A percentile compares a stretch with the other conserved stretches of the same genome.
These are phyloP conservation scores for Claviceps quebecensis DNA, from an alignment of 2,329 filamentous ascomycete species.

Conservation along the genomic window DNA sequence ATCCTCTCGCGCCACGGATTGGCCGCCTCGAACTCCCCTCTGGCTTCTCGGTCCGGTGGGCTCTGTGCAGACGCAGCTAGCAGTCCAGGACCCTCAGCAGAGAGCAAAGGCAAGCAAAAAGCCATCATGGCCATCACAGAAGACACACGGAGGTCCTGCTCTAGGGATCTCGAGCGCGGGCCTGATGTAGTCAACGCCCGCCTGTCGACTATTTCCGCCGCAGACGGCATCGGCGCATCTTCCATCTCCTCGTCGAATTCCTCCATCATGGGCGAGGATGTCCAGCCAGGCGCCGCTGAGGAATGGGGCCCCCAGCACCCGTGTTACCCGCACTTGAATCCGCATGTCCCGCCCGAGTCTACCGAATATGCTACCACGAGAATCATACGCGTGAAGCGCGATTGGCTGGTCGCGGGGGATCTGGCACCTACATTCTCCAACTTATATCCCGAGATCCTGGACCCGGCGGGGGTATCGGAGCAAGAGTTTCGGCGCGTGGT, in stretches of 20 bases:
- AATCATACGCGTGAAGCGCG: constrained; percentile 79
- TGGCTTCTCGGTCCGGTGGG: no score
- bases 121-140: constrained; percentile 30
- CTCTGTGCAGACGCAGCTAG: not conserved
- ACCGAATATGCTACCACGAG: constrained; percentile 64
- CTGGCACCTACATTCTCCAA: constrained; percentile 88
- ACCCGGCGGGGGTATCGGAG: constrained; percentile 68
- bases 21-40: not conserved
- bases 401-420: constrained; percentile 85
- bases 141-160: constrained; percentile 23
- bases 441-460: constrained; percentile 88
- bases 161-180: constrained; percentile 42
- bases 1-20: constrained; percentile 16
- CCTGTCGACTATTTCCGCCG: constrained; percentile 33
- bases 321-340: constrained; percentile 86
- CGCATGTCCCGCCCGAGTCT: constrained; percentile 70
- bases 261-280: constrained; percentile 49
- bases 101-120: constrained; percentile 37
- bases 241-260: constrained; percentile 42
- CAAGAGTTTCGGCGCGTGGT: constrained; percentile 75
- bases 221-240: constrained; percentile 39
- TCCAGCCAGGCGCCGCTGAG: constrained; percentile 53
- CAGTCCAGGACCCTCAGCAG: not conserved
- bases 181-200: constrained; percentile 30
- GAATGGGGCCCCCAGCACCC: constrained; percentile 91